A percentile compares a stretch with the other conserved stretches of the same genome.
phyloP scores from a whole-genome alignment of 1,284 basidiomycete species.

The Cutaneotrichosporon curvatum region DNA sequence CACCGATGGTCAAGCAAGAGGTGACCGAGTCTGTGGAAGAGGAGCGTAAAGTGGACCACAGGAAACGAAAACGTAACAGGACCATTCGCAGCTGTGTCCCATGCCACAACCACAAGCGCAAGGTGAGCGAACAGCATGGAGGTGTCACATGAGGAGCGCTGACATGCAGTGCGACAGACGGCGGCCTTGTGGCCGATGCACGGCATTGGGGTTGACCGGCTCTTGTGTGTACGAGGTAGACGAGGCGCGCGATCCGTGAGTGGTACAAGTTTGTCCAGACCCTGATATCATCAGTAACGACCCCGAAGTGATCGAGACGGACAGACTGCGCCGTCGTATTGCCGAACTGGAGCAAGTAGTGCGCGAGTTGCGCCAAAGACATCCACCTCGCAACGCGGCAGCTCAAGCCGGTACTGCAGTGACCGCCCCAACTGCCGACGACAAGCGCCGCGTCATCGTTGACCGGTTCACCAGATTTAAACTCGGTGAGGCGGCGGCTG shows the following conservation, averaged over 20 bases:
- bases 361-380: slow-evolving; percentile 54
- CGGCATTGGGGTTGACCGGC: slow-evolving; percentile 63
- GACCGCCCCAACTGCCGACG: slow-evolving; percentile 7
- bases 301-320: slow-evolving; percentile 71
- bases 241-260: slow-evolving; percentile 68
- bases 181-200: slow-evolving; percentile 73
- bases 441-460: slow-evolving; percentile 38
- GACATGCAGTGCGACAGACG: slow-evolving; percentile 44
- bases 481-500: slow-evolving; percentile 37
- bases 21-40: slow-evolving; percentile 4
- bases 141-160: background rate
- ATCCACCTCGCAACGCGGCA: slow-evolving; percentile 11
- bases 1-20: background rate
- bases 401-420: slow-evolving; percentile 2
- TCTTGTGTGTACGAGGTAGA: slow-evolving; percentile 88
- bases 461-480: slow-evolving; percentile 44
- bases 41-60: slow-evolving; percentile 49
- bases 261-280: background rate
- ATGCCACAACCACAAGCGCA: slow-evolving; percentile 85
- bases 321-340: slow-evolving; percentile 70
- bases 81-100: slow-evolving; percentile 82
- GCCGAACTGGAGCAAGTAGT: slow-evolving; percentile 84
- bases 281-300: slow-evolving; percentile 57
- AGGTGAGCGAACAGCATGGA: slow-evolving; percentile 51
- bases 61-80: slow-evolving; percentile 66